Base-by-base conservation (phyloP, 345 rosid species). In the Schrenkiella parvula region DNA sequence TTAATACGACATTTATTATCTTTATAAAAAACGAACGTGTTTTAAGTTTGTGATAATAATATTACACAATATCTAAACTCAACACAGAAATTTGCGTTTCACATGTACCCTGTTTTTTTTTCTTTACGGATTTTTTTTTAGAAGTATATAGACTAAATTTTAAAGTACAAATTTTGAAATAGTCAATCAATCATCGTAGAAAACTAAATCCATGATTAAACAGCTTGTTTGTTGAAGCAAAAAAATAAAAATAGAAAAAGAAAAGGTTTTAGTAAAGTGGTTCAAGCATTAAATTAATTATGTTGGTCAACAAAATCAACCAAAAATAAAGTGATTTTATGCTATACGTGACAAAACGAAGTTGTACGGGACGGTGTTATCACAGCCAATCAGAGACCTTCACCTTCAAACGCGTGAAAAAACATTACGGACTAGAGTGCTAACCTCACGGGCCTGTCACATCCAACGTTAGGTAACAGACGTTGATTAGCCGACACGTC, bases 391-490 rank as follows among this genome's bases (percentile, higher is more conserved):
- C 37, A 43, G 11, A 72, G 32, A 28, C 54, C 28, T 32, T 62
- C 58, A 72, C 28, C 56, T 8, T 73, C 56, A 34, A 44, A 73
- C 78, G 78, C 78, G 78, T 74, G 57, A 64, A n/a, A n/a, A n/a
- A n/a, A n/a, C n/a, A n/a, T n/a, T n/a, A n/a, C n/a, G n/a, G n/a
- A n/a, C n/a, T n/a, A n/a, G n/a, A n/a, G n/a, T 51, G 35, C 48
- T 78, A 72, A 43, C 6, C 44, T 58, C 37, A 78, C 77, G 2
- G 1, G 4, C 9, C 58, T 41, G 80, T 77, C 59, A 70, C 57
- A 6, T 0, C 8, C 12, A 4, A 18, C 14, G 0, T 0, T 41
- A 10, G 1, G 71, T 28, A 44, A 76, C 72, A 59, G 73, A 39
- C 68, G 54, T 71, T 44, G 4, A 17, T 47, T 56, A 56, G 38